These are phyloP conservation scores for Cordyceps tenuipes DNA, from an alignment of 2,329 filamentous ascomycete genomes.

Conservation along the genomic window DNA sequence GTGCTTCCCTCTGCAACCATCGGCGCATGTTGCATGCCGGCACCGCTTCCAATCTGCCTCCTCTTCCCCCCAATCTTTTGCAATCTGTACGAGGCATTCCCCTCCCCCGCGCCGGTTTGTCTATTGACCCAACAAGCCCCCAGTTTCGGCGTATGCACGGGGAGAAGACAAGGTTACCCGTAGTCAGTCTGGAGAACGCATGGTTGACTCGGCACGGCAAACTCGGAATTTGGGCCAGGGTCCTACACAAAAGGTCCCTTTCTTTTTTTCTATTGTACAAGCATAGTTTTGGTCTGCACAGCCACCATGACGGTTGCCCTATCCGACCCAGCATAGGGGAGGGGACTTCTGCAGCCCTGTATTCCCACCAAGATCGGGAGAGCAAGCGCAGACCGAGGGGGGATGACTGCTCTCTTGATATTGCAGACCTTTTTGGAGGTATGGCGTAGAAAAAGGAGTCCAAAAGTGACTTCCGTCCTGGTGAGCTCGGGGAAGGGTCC, in stretches of 20 bases:
- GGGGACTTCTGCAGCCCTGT: background rate
- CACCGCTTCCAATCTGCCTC: background rate
- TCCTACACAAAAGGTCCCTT: background rate
- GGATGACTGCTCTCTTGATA: background rate
- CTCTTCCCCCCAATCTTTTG: too few relatives aligned
- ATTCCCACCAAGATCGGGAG: background rate
- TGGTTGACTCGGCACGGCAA: slow-evolving; percentile 3
- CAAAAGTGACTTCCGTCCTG: background rate
- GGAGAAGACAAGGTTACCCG: too few relatives aligned
- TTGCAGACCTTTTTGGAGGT: background rate
- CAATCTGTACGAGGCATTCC: background rate
- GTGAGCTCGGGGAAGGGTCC: too few relatives aligned
- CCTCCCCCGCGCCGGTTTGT: background rate
- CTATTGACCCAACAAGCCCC: background rate
- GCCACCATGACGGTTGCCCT: slow-evolving; percentile 2
- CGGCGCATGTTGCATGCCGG: background rate
- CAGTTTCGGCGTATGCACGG: background rate
- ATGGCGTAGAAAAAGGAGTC: background rate
- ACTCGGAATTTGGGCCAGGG: background rate
- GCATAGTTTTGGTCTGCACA: background rate
- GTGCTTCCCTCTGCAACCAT: too few relatives aligned
- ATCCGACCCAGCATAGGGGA: background rate
- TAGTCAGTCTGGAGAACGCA: too few relatives aligned
- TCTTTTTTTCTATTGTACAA: background rate
- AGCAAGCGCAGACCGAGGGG: too few relatives aligned